Evolutionary conservation across 2,329 filamentous ascomycete species (phyloP).

Genomic region (Teratosphaeria nubilosa): DNA sequence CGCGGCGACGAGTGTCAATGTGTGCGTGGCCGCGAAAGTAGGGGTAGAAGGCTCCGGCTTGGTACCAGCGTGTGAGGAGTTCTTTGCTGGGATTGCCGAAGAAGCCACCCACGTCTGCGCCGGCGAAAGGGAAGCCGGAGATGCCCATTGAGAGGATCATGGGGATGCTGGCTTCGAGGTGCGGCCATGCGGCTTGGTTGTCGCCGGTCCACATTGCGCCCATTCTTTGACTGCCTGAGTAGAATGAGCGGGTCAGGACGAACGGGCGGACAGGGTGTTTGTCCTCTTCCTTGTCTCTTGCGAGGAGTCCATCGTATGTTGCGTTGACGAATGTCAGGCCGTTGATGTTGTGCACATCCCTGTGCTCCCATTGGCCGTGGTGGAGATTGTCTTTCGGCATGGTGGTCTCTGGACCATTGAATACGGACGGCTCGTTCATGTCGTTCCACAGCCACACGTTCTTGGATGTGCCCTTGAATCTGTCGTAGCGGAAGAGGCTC

Average conservation of each 20-base stretch:
- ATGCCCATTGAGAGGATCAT: constrained; percentile 93
- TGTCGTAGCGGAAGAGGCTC: constrained; percentile 73
- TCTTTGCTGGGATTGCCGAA: constrained; percentile 95
- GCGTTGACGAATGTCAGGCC: constrained; percentile 94
- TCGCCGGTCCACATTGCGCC: constrained; percentile 99
- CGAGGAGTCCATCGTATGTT: constrained; percentile 73
- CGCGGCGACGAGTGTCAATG: constrained; percentile 86
- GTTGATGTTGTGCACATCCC: constrained; percentile 91
- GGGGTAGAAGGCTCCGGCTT: constrained; percentile 91
- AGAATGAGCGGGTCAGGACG: constrained; percentile 86
- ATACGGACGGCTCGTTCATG: constrained; percentile 98
- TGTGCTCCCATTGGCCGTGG: constrained; percentile 85
- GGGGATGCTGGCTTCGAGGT: constrained; percentile 78
- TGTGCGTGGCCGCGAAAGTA: constrained; percentile 97
- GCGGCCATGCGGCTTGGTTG: constrained; percentile 87
- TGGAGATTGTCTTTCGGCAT: constrained; percentile 99
- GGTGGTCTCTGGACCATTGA: constrained; percentile 94
- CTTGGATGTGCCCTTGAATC: constrained; percentile 72
- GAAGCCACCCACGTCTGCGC: constrained; percentile 94
- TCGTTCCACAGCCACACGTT: constrained; percentile 98
- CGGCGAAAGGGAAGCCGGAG: constrained; percentile 84
- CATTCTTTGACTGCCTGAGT: constrained; percentile 75
- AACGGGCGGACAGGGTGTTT: constrained; percentile 57
- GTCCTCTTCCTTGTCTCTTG: constrained; percentile 75
- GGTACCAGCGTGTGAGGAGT: constrained; percentile 88